Base-by-base conservation (phyloP, 2,329 filamentous ascomycete genomes). In the Colletotrichum godetiae region DNA sequence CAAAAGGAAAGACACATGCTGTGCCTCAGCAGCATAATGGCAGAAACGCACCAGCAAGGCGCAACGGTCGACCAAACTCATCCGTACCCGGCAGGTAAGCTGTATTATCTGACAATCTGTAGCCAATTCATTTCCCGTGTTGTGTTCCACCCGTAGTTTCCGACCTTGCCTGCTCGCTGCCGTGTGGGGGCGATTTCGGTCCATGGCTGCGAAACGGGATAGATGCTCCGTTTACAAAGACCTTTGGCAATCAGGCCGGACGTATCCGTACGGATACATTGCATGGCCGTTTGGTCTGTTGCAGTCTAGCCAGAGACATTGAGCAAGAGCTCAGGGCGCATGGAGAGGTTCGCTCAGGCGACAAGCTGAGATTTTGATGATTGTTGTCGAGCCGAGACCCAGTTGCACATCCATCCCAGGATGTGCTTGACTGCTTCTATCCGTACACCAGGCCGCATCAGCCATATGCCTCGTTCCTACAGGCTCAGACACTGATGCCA, bases 151-250 rank as follows among this genome's bases (percentile, higher is more conserved):
- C 57, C 67, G 33, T 59, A 27, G 42, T 35, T 55, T 53, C 42
- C 66, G 42, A 27, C 35, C 57, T 53, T 68, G 33, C 35, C 46
- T 73, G 53, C 53, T 55, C 53, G 33, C 53, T 22, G 69, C 53
- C 49, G 35, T 24, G 66, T 60, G 66, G 67, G 35, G 59, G 35
- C 53, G 53, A 19, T 58, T 31, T 24, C 53, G 63, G 53, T 27
- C n/a, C 33, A 68, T 72, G 53, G 42, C 12, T 37, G 59, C 42
- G 66, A 27, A 69, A 59, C 59, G 66, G 66, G 55, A 46, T 31
- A 56, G n/a, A 57, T 53, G 37, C 53, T 24, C 42, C 46, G 35
- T 69, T 73, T 55, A 31, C 13, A 13, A 49, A 15, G n/a, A 63
- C n/a, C 31, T 22, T 49, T 49, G 3, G 42, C 42, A 49, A 49